phyloP scores from a whole-genome alignment of 2,329 filamentous ascomycete species.

The Talaromyces verruculosus region DNA sequence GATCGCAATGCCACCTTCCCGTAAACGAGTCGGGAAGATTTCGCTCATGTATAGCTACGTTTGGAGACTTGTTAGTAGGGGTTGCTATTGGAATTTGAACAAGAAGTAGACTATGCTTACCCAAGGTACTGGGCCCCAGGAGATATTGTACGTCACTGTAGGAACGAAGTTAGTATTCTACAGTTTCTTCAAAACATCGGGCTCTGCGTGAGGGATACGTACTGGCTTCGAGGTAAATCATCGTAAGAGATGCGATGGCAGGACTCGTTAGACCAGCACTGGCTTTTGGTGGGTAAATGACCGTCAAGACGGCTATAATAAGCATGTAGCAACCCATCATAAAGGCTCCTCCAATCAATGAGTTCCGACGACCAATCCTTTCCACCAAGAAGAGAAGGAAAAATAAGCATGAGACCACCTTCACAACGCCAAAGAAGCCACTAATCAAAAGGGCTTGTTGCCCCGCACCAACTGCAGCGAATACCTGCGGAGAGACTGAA shows the following conservation, averaged over 20 bases:
- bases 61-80: background rate
- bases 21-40: slow-evolving; percentile 28
- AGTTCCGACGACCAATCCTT: slow-evolving; percentile 50
- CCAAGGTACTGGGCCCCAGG: slow-evolving; percentile 29
- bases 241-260: slow-evolving; percentile 50
- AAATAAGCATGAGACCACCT: slow-evolving; percentile 50
- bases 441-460: slow-evolving; percentile 47
- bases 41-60: slow-evolving; percentile 26
- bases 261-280: slow-evolving; percentile 32
- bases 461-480: slow-evolving; percentile 51
- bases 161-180: no score
- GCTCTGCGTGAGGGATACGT: background rate
- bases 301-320: slow-evolving; percentile 50
- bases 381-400: slow-evolving; percentile 52
- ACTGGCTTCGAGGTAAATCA: slow-evolving; percentile 40
- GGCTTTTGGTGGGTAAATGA: slow-evolving; percentile 43
- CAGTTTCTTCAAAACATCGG: no score
- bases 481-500: slow-evolving; percentile 48
- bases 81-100: background rate
- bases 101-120: background rate
- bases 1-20: slow-evolving; percentile 28
- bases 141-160: slow-evolving; percentile 26
- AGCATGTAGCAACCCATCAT: slow-evolving; percentile 56
- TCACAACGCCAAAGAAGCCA: slow-evolving; percentile 55
- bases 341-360: slow-evolving; percentile 49